Evolutionary conservation across 2,329 filamentous ascomycete species (phyloP).

Genomic region (Exophiala viscosa): DNA sequence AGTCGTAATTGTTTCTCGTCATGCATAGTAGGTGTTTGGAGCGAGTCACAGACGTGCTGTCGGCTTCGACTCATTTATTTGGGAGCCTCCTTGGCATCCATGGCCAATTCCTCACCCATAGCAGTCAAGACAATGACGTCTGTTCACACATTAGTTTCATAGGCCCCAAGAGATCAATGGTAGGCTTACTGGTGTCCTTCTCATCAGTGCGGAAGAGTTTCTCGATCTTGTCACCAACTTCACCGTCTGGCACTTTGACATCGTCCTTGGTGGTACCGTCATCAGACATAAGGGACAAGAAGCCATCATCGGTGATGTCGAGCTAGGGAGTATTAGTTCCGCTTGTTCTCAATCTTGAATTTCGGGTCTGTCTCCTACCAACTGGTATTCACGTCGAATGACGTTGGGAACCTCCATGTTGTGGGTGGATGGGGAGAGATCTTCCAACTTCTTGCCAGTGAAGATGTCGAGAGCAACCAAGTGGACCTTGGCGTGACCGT

Average conservation of each 20-base stretch:
- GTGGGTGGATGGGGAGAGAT: constrained; percentile 95
- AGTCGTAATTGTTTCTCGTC: constrained; percentile 15
- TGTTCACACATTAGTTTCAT: constrained; percentile 37
- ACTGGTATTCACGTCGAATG: constrained; percentile 82
- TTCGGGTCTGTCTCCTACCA: constrained; percentile 60
- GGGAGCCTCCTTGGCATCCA: constrained; percentile 93
- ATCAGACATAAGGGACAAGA: constrained; percentile 89
- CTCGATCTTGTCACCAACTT: constrained; percentile 80
- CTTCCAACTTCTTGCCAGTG: constrained; percentile 99
- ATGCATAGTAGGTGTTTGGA: constrained; percentile 18
- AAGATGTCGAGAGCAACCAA: constrained; percentile 98
- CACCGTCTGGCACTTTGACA: constrained; percentile 86
- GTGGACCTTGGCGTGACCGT: constrained; percentile 99
- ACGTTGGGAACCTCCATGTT: constrained; percentile 89
- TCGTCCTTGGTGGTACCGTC: constrained; percentile 88
- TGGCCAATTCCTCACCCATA: constrained; percentile 91
- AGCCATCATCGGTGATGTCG: constrained; percentile 89
- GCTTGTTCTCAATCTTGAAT: not conserved
- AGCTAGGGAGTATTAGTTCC: constrained; percentile 54
- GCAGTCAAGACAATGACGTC: constrained; percentile 89
- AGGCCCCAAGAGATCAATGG: not conserved
- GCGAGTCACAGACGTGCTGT: constrained; percentile 9
- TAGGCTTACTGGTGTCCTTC: constrained; percentile 83
- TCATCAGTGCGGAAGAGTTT: constrained; percentile 76
- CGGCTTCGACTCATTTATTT: constrained; percentile 22